These are phyloP conservation scores for Mortierella sp. DNA, from an alignment of 371 early-diverging fungal species.

Conservation along the genomic window DNA sequence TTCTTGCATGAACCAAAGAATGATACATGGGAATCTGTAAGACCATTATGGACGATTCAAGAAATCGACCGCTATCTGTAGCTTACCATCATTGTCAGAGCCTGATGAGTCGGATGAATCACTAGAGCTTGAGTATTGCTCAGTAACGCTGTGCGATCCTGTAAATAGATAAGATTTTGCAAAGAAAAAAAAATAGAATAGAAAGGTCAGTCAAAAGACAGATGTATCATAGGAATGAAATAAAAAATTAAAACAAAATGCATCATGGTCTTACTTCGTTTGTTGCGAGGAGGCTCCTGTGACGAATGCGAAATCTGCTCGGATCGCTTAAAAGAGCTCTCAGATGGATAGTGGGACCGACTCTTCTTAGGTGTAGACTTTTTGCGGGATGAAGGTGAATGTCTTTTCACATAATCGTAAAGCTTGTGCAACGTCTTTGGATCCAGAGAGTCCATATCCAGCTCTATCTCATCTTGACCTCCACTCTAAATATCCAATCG, in stretches of 20 bases:
- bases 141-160: neutral
- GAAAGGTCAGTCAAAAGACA: too few species aligned
- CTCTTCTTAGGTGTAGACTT: constrained; percentile 52
- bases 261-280: neutral
- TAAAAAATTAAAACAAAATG: neutral
- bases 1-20: neutral
- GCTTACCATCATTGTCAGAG: too few species aligned
- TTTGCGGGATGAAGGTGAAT: constrained; percentile 38
- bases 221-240: constrained; percentile 1
- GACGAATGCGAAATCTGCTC: neutral
- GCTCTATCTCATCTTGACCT: constrained; percentile 87
- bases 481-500: constrained; percentile 59
- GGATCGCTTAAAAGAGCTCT: constrained; percentile 55
- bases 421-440: constrained; percentile 83
- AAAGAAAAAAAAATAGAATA: too few species aligned
- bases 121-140: too few species aligned
- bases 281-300: neutral
- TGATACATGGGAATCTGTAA: too few species aligned
- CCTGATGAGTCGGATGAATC: too few species aligned
- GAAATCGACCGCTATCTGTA: too few species aligned
- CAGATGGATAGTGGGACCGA: constrained; percentile 60
- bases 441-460: constrained; percentile 94
- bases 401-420: constrained; percentile 85
- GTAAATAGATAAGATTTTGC: neutral
- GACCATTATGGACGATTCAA: too few species aligned